Evolutionary conservation across 148 eudicot species (phyloP).

Genomic region (Spergularia marina): DNA sequence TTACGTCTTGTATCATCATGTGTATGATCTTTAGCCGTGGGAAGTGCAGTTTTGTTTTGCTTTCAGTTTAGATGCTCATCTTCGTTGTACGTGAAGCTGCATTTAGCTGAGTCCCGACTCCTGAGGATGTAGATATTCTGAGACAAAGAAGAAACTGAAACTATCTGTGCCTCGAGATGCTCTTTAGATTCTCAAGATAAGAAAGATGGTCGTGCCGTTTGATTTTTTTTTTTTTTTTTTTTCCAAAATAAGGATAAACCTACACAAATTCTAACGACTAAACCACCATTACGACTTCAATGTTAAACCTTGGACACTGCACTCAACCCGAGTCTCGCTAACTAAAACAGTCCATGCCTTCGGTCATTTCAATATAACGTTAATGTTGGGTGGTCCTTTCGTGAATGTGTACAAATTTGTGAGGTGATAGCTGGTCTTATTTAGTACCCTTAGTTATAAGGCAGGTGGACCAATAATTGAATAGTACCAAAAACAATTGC

Average conservation of each 20-base stretch:
- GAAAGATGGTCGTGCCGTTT: no score
- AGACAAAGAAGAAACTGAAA: background rate
- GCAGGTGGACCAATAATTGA: no score
- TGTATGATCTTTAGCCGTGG: background rate
- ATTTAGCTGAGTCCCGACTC: background rate
- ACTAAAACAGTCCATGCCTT: no score
- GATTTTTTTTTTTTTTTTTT: background rate
- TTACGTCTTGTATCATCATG: background rate
- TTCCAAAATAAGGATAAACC: background rate
- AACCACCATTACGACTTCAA: no score
- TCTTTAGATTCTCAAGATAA: background rate
- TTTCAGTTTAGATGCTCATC: background rate
- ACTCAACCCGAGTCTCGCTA: no score
- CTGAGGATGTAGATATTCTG: constrained; percentile 11
- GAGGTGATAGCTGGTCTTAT: background rate
- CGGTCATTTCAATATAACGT: background rate
- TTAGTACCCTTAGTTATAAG: no score
- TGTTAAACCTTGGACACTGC: no score
- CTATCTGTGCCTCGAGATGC: background rate
- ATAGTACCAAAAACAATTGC: background rate
- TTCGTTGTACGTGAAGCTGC: constrained; percentile 11
- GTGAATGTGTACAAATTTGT: background rate
- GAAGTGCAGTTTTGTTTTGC: constrained; percentile 12
- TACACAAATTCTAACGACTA: no score
- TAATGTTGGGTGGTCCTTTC: background rate